Evolutionary conservation across 192 early-diverging fungal species (phyloP), one percentile per base, ranked within the genome.

Genomic region (Backusella westeae): DNA sequence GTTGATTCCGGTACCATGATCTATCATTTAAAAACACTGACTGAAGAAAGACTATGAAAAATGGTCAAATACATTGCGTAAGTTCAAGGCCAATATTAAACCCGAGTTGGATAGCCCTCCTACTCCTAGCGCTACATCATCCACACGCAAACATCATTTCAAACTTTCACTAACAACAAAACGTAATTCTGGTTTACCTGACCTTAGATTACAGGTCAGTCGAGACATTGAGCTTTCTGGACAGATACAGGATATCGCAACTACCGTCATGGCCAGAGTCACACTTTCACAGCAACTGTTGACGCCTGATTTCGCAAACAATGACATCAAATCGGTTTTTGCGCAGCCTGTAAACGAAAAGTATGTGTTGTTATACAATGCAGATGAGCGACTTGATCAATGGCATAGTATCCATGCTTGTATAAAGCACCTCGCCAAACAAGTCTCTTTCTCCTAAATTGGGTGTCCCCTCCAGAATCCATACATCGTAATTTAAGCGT

Each of bases 1-100:
- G 90, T 98, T 29, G 94, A 98, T 74, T 92, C 95, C 38, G 96
- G 94, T 71, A 90, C 94, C 34, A 88, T 87, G 65, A 87, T 95
- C 12, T 90, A 92, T 76, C 96, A 98, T 82, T 86, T 99, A 73
- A 96, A 95, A 69, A 90, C 94, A 0, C 81, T 91, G 41, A 89
- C 85, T 3, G 69, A 71, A 3, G 87, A 88, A 88, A 14, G 95
- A 95, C 36, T 96, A 93, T 83, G 84, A 86, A 34, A 86, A 76
- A 12, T 97, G 95, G 95, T 89, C 81, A 4, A 67, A 67, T 35
- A 74, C 69, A 32, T 52, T 82, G 26, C 56, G 63, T 23, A 39
- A 74, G 1, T 34, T 74, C 3, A 56, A 34, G 5, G 34, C 66
- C 17, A 67, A 32, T n/a, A 73, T 35, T 8, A 49, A 42, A 8